Percentiles rank a stretch among this genome's conserved stretches.
These are phyloP conservation scores for Talaromyces liani DNA, from an alignment of 495 filamentous ascomycete genomes.

Conservation along the genomic window DNA sequence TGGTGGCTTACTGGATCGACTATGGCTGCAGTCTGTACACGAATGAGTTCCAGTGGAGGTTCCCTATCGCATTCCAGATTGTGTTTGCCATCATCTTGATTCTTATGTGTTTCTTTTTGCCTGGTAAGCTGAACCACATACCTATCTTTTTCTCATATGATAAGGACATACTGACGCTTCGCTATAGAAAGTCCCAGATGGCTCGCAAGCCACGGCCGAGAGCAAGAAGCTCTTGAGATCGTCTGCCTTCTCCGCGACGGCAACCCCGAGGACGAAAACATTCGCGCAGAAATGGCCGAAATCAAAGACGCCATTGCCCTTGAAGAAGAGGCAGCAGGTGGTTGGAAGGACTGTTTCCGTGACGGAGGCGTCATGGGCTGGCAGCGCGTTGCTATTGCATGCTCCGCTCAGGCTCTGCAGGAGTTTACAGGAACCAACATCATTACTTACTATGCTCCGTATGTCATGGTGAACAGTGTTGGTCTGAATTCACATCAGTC, in stretches of 20 bases:
- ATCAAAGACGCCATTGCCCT: slow-evolving; percentile 26
- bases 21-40: slow-evolving; percentile 44
- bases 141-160: slow-evolving; percentile 22
- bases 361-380: slow-evolving; percentile 9
- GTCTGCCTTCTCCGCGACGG: slow-evolving; percentile 36
- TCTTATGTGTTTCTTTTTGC: slow-evolving; percentile 52
- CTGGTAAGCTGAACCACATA: slow-evolving; percentile 55
- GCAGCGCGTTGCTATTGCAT: slow-evolving; percentile 36
- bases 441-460: slow-evolving; percentile 11
- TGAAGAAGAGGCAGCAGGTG: slow-evolving; percentile 4
- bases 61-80: slow-evolving; percentile 52
- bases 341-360: slow-evolving; percentile 9
- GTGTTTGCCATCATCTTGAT: slow-evolving; percentile 50
- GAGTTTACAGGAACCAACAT: slow-evolving; percentile 44
- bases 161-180: background rate
- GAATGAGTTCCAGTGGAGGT: slow-evolving; percentile 45
- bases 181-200: slow-evolving; percentile 41
- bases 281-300: slow-evolving; percentile 16
- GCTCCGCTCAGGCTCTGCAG: slow-evolving; percentile 46
- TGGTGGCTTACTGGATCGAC: slow-evolving; percentile 57
- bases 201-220: slow-evolving; percentile 42
- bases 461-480: slow-evolving; percentile 8
- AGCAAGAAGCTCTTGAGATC: slow-evolving; percentile 42
- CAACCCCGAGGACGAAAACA: slow-evolving; percentile 16
- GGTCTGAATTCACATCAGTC: slow-evolving; percentile 6